Base-by-base conservation (phyloP, 257 asterid genomes). In the Parsonsia alboflavescens region DNA sequence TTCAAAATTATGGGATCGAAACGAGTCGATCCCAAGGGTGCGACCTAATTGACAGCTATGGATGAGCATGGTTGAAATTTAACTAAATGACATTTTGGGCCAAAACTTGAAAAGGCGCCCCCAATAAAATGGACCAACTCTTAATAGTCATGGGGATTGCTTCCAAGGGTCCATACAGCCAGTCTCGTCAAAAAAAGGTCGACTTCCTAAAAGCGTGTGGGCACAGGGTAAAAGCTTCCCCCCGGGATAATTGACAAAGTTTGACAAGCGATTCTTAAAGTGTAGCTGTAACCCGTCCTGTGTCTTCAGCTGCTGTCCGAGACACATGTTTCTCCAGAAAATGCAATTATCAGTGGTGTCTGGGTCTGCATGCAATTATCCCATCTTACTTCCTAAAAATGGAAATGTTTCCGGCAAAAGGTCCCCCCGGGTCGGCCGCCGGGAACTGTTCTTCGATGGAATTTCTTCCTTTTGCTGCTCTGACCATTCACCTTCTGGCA, bases 381-480 rank as follows among this genome's bases (percentile, higher is more conserved):
- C 58, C 2, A 10, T 68, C 6, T 41, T 19, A 0, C 30, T 50
- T 39, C 17, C 70, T 19, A 13, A 19, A 9, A 65, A 22, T 36
- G 49, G 17, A 65, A 65, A 39, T 26, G 10, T 10, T 28, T 16
- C 10, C 17, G 61, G 49, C 17, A 6, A 78, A 71, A 74, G 82
- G 53, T 44, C 80, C 61, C 77, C 75, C 0, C 72, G 80, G 46
- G 73, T 88, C 58, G 88, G 96, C 80, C 97, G 99, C 61, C 97
- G 97, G 66, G 87, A 85, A 80, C 96, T 92, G 83, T 90, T 90
- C 87, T 87, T 88, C 85, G 85, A 82, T 26, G 74, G 82, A 72
- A 52, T 80, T 76, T 82, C 84, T 15, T 77, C 86, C 15, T 71
- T 59, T 62, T 84, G 86, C 82, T 77, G 82, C 78, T 82, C 86